Evolutionary conservation across 2,329 filamentous ascomycete species (phyloP).

Genomic region (Chalara sp.): DNA sequence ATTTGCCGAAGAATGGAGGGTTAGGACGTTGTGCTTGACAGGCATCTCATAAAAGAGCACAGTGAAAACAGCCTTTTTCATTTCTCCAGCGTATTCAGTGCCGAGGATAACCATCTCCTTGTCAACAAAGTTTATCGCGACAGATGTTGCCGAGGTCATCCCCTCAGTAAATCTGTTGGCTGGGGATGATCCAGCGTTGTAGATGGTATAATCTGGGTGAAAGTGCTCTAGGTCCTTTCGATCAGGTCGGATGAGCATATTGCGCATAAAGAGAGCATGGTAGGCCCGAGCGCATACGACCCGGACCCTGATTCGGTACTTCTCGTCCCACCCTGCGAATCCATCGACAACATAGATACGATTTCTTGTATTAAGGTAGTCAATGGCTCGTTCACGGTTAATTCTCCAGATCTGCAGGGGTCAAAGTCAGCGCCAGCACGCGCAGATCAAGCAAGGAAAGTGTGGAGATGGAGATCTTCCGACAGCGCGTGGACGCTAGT

Average conservation of each 20-base stretch:
- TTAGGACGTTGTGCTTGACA: constrained; percentile 98
- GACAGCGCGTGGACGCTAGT: no score
- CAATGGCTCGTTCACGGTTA: constrained; percentile 96
- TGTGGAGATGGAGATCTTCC: no score
- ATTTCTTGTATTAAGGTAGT: constrained; percentile 98
- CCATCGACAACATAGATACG: constrained; percentile 98
- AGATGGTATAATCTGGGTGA: constrained; percentile 99
- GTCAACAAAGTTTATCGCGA: constrained; percentile 97
- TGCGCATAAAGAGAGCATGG: constrained; percentile 99
- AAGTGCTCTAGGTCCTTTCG: constrained; percentile 92
- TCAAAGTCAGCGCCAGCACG: no score
- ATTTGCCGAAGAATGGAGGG: constrained; percentile 98
- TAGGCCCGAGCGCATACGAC: constrained; percentile 98
- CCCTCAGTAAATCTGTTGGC: constrained; percentile 96
- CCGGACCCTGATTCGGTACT: constrained; percentile 94
- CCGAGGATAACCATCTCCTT: constrained; percentile 99
- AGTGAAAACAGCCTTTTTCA: constrained; percentile 99
- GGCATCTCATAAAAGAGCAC: constrained; percentile 99
- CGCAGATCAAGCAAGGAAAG: no score
- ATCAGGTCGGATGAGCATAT: constrained; percentile 97
- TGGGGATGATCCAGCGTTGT: constrained; percentile 97
- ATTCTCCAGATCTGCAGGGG: constrained; percentile 86
- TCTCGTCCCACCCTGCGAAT: constrained; percentile 96
- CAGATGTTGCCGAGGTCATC: constrained; percentile 97
- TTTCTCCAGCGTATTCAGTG: constrained; percentile 95